phyloP scores from a whole-genome alignment of 164 flowering plant genomes.

The Vitis rupestris region DNA sequence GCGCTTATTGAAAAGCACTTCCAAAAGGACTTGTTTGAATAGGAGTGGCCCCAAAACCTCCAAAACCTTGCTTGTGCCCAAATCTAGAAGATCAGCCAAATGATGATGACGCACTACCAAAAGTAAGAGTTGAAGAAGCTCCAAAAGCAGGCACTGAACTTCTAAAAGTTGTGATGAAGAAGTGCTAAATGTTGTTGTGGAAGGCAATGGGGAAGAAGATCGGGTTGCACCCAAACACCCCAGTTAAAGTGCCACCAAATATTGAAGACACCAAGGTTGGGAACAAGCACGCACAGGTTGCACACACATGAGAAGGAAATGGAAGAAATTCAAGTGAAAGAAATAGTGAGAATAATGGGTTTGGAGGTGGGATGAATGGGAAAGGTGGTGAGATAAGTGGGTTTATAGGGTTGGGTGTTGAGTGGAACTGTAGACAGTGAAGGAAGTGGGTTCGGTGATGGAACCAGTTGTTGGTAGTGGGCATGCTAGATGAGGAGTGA shows the following conservation, averaged over 20 bases:
- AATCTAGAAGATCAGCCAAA: slow-evolving; percentile 58
- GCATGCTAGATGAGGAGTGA: too few relatives aligned
- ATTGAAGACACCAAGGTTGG: slow-evolving; percentile 28
- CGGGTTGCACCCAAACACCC: slow-evolving; percentile 79
- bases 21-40: slow-evolving; percentile 89
- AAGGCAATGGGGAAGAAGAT: slow-evolving; percentile 62
- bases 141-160: slow-evolving; percentile 67
- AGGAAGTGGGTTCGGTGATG: too few relatives aligned
- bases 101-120: slow-evolving; percentile 62
- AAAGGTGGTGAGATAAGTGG: too few relatives aligned
- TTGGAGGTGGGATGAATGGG: too few relatives aligned
- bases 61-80: slow-evolving; percentile 86
- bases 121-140: slow-evolving; percentile 69
- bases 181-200: slow-evolving; percentile 78
- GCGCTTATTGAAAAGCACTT: slow-evolving; percentile 73
- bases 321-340: too few relatives aligned
- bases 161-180: slow-evolving; percentile 74
- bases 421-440: too few relatives aligned
- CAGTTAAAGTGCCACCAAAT: slow-evolving; percentile 92
- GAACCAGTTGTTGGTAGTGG: too few relatives aligned
- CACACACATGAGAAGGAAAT: too few relatives aligned
- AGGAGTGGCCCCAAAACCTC: slow-evolving; percentile 79
- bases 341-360: too few relatives aligned
- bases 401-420: too few relatives aligned
- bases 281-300: too few relatives aligned